These are phyloP conservation scores for Porcisia deanei DNA, from an alignment of 208 protist species.

Conservation along the genomic window DNA sequence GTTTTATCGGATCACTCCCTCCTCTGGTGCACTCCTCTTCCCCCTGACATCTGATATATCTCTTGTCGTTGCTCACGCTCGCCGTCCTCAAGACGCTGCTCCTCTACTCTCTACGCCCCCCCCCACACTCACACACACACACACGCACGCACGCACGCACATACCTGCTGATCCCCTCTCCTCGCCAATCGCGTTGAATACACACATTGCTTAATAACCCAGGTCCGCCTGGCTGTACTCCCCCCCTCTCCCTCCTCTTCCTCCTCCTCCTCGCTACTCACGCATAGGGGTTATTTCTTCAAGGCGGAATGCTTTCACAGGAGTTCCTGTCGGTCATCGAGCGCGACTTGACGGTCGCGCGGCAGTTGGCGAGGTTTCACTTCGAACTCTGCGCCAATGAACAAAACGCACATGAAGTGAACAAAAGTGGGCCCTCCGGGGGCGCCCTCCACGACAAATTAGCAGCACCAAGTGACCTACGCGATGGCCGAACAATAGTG, in stretches of 20 bases:
- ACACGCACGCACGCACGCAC: neutral
- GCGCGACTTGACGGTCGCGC: slow-evolving; percentile 22
- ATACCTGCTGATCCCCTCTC: neutral
- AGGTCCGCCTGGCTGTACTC: neutral
- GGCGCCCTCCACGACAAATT: neutral
- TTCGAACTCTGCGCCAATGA: slow-evolving; percentile 8
- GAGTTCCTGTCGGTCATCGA: slow-evolving; percentile 20
- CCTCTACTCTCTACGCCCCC: neutral
- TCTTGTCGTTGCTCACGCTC: too few relatives aligned
- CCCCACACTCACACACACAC: neutral
- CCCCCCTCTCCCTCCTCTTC: too few relatives aligned
- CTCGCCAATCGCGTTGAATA: neutral
- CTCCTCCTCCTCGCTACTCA: neutral
- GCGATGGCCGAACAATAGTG: neutral
- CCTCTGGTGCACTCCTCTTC: too few relatives aligned
- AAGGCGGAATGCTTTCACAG: slow-evolving; percentile 10
- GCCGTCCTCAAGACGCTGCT: too few relatives aligned
- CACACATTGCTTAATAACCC: neutral
- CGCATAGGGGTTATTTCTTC: neutral
- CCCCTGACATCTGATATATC: too few relatives aligned
- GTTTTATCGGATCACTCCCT: too few relatives aligned
- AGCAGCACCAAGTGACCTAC: too few relatives aligned
- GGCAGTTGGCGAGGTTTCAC: slow-evolving; percentile 25
- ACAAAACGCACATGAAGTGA: neutral
- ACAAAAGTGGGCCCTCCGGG: neutral